Evolutionary conservation across 1,284 basidiomycete species (phyloP).

Genomic region (Fomitopsis palustris): DNA sequence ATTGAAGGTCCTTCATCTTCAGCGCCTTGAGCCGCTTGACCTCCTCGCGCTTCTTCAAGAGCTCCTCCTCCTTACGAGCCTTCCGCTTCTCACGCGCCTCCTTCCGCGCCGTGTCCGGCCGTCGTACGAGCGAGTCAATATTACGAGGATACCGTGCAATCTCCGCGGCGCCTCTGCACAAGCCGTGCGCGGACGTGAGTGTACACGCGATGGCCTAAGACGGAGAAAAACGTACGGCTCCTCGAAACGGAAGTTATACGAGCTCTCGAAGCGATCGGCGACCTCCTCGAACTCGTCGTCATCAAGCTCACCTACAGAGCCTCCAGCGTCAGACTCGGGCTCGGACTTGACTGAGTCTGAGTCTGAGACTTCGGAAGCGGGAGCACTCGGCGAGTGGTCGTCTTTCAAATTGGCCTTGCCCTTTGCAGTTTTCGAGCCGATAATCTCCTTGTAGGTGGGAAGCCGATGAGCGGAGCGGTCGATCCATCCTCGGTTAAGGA

Average conservation of each 20-base stretch:
- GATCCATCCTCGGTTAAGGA: conserved; percentile 93
- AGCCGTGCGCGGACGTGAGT: not conserved
- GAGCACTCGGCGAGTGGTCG: conserved; percentile 14
- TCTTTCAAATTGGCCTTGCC: conserved; percentile 35
- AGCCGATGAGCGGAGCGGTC: conserved; percentile 70
- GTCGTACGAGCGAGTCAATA: conserved; percentile 66
- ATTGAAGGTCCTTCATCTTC: conserved; percentile 81
- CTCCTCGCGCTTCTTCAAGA: conserved; percentile 75
- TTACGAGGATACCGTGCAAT: conserved; percentile 81
- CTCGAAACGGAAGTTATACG: conserved; percentile 95
- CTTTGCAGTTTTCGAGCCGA: conserved; percentile 35
- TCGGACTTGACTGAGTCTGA: conserved; percentile 25
- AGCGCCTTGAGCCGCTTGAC: conserved; percentile 75
- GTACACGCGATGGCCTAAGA: not conserved
- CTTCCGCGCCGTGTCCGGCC: conserved; percentile 78
- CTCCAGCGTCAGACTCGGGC: conserved; percentile 29
- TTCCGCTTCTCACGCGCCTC: conserved; percentile 75
- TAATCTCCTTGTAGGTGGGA: conserved; percentile 83
- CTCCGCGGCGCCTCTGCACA: conserved; percentile 59
- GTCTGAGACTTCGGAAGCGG: conserved; percentile 21
- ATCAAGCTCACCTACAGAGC: conserved; percentile 39
- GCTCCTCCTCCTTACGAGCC: conserved; percentile 77
- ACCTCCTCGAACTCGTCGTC: conserved; percentile 69
- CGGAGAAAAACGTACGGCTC: conserved; percentile 65
- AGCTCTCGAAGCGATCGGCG: conserved; percentile 71